Conservation (phyloP, 2,329 filamentous ascomycete species). For the Hymenoscyphus albidus region DNA sequence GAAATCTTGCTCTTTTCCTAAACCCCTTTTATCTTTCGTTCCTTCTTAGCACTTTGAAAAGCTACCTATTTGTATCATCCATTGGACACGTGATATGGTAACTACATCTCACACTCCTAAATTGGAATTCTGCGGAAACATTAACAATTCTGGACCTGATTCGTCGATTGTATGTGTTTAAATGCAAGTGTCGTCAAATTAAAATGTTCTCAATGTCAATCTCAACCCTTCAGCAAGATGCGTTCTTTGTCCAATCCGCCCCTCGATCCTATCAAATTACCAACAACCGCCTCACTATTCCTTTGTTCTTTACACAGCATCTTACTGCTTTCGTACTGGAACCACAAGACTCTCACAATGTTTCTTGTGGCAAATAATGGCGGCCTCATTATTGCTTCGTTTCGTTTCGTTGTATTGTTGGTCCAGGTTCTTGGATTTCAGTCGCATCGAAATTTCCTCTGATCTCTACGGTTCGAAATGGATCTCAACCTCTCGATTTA, state of each 20-base stretch:
- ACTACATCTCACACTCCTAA: background rate
- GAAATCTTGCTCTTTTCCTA: too few relatives aligned
- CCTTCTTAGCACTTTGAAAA: background rate
- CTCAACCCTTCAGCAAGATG: background rate
- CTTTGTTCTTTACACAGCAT: conserved; percentile 1
- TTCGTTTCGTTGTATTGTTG: background rate
- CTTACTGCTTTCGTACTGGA: background rate
- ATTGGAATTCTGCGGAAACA: background rate
- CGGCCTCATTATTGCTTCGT: background rate
- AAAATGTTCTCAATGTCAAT: background rate
- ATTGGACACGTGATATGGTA: conserved; percentile 4
- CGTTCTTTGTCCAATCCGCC: background rate
- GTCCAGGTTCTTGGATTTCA: background rate
- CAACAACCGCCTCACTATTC: background rate
- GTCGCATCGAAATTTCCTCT: background rate
- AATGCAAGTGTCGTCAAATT: background rate
- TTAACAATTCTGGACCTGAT: background rate
- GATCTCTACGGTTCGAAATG: background rate
- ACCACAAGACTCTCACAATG: background rate
- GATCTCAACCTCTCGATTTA: background rate
- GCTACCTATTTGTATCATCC: background rate
- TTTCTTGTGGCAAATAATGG: background rate
- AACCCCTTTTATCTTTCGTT: background rate
- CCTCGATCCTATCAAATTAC: background rate
- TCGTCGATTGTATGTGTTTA: background rate